These are phyloP conservation scores for Aphanoascus verrucosus DNA, from an alignment of 2,329 filamentous ascomycete genomes.

Conservation along the genomic window DNA sequence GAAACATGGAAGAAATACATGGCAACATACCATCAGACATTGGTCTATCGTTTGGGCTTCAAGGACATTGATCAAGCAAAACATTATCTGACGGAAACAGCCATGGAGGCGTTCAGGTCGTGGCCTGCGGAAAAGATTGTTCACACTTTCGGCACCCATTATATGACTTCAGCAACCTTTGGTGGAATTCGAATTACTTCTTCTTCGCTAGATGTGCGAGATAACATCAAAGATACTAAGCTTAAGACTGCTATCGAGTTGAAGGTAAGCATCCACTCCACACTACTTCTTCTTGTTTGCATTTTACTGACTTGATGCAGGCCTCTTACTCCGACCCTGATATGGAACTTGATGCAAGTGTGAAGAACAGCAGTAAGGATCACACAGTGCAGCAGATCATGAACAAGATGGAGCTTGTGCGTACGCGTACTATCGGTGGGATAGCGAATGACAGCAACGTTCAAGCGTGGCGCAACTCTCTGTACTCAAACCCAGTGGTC, in stretches of 20 bases:
- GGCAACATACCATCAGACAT: conserved; percentile 6
- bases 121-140: conserved; percentile 8
- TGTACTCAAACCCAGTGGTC: conserved; percentile 5
- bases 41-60: conserved; percentile 2
- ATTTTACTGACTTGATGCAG: background rate
- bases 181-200: conserved; percentile 8
- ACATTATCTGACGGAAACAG: background rate
- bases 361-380: conserved; percentile 1
- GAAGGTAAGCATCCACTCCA: background rate
- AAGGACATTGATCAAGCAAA: conserved; percentile 5
- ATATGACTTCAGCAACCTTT: conserved; percentile 7
- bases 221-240: conserved; percentile 8
- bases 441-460: conserved; percentile 3
- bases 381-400: conserved; percentile 4
- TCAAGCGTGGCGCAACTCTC: conserved; percentile 6
- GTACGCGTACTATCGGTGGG: conserved; percentile 3
- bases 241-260: conserved; percentile 8
- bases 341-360: background rate
- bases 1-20: conserved; percentile 10
- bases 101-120: conserved; percentile 3
- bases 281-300: background rate
- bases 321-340: background rate
- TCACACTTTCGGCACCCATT: conserved; percentile 8
- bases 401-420: conserved; percentile 7
- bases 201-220: conserved; percentile 5